phyloP scores from a whole-genome alignment of 305 asterid species.

The Nicotiana rustica region DNA sequence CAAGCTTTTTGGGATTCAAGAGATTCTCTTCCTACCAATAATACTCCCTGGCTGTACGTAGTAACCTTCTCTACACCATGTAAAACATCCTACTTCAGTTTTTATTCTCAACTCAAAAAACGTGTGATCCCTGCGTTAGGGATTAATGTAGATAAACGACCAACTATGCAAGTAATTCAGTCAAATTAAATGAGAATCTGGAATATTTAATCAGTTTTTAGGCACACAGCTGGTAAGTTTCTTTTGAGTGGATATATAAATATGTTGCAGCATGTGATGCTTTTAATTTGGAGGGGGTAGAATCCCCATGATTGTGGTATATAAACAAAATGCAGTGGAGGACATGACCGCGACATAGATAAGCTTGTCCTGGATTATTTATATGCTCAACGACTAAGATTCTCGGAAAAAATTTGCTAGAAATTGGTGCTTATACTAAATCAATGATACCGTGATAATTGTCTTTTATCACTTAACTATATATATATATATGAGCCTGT shows the following conservation, averaged over 20 bases:
- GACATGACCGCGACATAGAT: background rate
- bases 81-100: background rate
- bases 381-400: background rate
- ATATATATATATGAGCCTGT: background rate
- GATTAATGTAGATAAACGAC: background rate
- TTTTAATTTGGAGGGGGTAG: background rate
- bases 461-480: too few species aligned
- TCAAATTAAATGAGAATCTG: too few species aligned
- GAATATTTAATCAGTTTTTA: too few species aligned
- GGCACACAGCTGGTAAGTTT: too few species aligned
- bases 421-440: background rate
- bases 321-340: background rate
- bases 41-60: background rate
- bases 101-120: background rate
- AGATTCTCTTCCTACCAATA: constrained; percentile 30
- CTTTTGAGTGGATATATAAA: too few species aligned
- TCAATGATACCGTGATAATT: background rate
- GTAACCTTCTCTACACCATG: background rate
- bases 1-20: constrained; percentile 51
- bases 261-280: too few species aligned
- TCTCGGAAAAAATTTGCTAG: background rate
- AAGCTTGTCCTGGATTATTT: background rate
- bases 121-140: background rate
- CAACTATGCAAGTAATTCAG: too few species aligned
- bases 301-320: background rate